Conservation (phyloP, 2,329 filamentous ascomycete genomes). For the Nemania abortiva region DNA sequence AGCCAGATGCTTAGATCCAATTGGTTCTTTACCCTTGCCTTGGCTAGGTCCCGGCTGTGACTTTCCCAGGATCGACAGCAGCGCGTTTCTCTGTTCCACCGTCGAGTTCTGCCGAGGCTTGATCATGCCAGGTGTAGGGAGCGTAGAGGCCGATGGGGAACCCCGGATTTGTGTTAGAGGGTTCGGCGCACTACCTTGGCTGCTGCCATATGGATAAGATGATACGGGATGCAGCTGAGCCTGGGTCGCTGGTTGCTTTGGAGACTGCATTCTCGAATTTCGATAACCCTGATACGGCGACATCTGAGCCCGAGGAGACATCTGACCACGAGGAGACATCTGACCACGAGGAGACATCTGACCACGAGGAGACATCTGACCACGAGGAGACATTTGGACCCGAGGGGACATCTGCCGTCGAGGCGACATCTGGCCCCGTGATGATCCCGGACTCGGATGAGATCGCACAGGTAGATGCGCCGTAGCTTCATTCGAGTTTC, state of each 20-base stretch:
- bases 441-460: slow-evolving; percentile 40
- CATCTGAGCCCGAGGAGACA: slow-evolving; percentile 33
- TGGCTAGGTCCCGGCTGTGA: slow-evolving; percentile 48
- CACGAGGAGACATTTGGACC: slow-evolving; percentile 27
- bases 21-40: slow-evolving; percentile 50
- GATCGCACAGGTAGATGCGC: slow-evolving; percentile 39
- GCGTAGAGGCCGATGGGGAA: slow-evolving; percentile 47
- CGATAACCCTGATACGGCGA: slow-evolving; percentile 42
- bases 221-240: slow-evolving; percentile 34
- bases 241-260: slow-evolving; percentile 39
- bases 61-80: slow-evolving; percentile 74
- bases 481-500: slow-evolving; percentile 34
- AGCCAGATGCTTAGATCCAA: slow-evolving; percentile 42
- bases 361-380: slow-evolving; percentile 38
- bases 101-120: slow-evolving; percentile 54
- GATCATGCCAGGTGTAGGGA: slow-evolving; percentile 46
- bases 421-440: slow-evolving; percentile 39
- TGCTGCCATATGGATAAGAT: slow-evolving; percentile 44
- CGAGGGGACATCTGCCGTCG: slow-evolving; percentile 39
- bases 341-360: slow-evolving; percentile 34
- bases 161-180: slow-evolving; percentile 45
- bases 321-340: slow-evolving; percentile 38
- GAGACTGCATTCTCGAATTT: slow-evolving; percentile 39
- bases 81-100: slow-evolving; percentile 59
- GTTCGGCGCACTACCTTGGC: slow-evolving; percentile 42